These are phyloP conservation scores for Prunus campanulata DNA, from an alignment of 306 rosid genomes.

Conservation along the genomic window DNA sequence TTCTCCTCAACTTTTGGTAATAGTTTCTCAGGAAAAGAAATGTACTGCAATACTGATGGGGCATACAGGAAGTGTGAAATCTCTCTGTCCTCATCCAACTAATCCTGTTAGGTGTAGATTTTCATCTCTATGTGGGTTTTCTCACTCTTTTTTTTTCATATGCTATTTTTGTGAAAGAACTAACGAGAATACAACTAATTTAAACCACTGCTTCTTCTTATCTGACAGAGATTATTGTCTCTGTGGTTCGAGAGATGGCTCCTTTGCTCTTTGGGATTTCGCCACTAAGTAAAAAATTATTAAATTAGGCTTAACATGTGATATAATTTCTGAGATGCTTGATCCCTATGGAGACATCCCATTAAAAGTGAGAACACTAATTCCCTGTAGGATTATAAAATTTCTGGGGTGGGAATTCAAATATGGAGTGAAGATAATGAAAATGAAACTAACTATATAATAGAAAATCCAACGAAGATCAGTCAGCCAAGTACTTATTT, in stretches of 20 bases:
- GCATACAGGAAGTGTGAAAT: constrained; percentile 92
- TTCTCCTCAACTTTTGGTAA: background rate
- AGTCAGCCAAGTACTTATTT: background rate
- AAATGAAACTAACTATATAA: too few species aligned
- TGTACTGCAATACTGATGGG: constrained; percentile 65
- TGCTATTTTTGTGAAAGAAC: background rate
- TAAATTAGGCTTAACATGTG: too few species aligned
- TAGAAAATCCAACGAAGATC: background rate
- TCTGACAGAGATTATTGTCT: constrained; percentile 60
- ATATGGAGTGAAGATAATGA: too few species aligned
- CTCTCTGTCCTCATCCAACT: constrained; percentile 75
- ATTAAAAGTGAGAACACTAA: too few species aligned
- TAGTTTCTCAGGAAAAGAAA: constrained; percentile 39
- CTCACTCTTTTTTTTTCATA: background rate
- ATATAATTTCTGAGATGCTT: too few species aligned
- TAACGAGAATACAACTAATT: constrained; percentile 1
- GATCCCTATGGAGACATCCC: too few species aligned
- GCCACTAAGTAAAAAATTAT: too few species aligned
- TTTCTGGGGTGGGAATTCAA: too few species aligned
- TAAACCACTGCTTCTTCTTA: constrained; percentile 10
- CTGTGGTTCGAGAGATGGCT: constrained; percentile 95
- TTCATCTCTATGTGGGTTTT: background rate
- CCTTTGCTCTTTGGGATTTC: constrained; percentile 38
- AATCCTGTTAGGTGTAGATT: constrained; percentile 45
- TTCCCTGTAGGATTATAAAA: too few species aligned